These are phyloP conservation scores for Infundibulicybe gibba DNA, from an alignment of 768 basidiomycete species.

Conservation along the genomic window DNA sequence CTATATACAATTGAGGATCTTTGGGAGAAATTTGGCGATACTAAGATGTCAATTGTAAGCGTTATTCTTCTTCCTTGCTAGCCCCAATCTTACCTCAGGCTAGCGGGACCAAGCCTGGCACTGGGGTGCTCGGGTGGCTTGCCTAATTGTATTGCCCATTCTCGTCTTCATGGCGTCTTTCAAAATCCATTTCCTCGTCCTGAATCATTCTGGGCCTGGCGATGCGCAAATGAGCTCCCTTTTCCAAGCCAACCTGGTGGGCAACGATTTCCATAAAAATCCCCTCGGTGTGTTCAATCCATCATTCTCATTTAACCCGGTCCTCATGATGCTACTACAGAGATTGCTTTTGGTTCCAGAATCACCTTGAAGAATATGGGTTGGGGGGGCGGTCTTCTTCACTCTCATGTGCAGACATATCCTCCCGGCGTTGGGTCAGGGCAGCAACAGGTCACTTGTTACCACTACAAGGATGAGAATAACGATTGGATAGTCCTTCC, in stretches of 20 bases:
- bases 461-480: slow-evolving; percentile 99
- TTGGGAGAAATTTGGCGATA: slow-evolving; percentile 97
- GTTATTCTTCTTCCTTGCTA: background rate
- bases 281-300: slow-evolving; percentile 63
- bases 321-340: slow-evolving; percentile 29
- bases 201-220: slow-evolving; percentile 93
- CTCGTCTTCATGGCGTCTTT: slow-evolving; percentile 92
- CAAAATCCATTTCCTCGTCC: slow-evolving; percentile 93
- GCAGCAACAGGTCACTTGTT: slow-evolving; percentile 98
- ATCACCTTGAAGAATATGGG: slow-evolving; percentile 96
- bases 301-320: background rate
- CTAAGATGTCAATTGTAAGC: slow-evolving; percentile 85
- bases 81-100: slow-evolving; percentile 4
- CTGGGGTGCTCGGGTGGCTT: slow-evolving; percentile 83
- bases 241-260: slow-evolving; percentile 94
- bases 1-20: slow-evolving; percentile 96
- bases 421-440: slow-evolving; percentile 70
- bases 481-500: slow-evolving; percentile 87
- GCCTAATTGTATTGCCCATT: slow-evolving; percentile 87
- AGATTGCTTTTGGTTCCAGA: slow-evolving; percentile 87
- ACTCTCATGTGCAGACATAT: slow-evolving; percentile 95
- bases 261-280: slow-evolving; percentile 90
- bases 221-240: slow-evolving; percentile 98
- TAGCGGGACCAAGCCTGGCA: slow-evolving; percentile 87
- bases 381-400: slow-evolving; percentile 93